These are phyloP conservation scores for Zygoascus flipseniorum DNA, from an alignment of 805 yeast species.

Conservation along the genomic window DNA sequence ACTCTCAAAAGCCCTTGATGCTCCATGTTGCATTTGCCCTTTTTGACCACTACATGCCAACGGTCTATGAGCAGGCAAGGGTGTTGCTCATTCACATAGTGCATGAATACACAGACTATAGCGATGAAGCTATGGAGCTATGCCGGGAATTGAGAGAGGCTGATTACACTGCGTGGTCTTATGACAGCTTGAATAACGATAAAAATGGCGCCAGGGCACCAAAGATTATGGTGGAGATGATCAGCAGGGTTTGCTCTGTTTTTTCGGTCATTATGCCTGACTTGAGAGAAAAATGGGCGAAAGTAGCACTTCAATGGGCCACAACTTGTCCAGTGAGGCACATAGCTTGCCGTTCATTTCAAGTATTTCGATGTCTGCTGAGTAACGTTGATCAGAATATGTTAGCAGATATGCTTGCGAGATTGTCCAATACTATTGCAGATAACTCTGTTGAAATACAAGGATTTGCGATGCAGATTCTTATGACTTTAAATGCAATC, in stretches of 20 bases:
- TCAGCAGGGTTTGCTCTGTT: conserved; percentile 52
- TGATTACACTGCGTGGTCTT: conserved; percentile 54
- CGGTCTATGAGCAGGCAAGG: conserved; percentile 80
- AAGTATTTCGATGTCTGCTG: conserved; percentile 77
- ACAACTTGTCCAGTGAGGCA: conserved; percentile 96
- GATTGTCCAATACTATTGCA: conserved; percentile 86
- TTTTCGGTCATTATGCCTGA: conserved; percentile 34
- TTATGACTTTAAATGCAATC: conserved; percentile 91
- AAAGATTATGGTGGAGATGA: conserved; percentile 67
- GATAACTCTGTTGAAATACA: conserved; percentile 87
- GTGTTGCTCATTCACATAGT: conserved; percentile 65
- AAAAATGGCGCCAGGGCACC: conserved; percentile 80
- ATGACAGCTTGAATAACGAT: conserved; percentile 74
- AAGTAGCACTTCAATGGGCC: conserved; percentile 83
- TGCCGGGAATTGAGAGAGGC: conserved; percentile 49
- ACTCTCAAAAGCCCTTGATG: conserved; percentile 56
- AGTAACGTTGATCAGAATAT: conserved; percentile 75
- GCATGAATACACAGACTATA: conserved; percentile 49
- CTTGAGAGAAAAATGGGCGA: conserved; percentile 78
- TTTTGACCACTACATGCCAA: conserved; percentile 75
- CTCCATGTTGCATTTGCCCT: conserved; percentile 74
- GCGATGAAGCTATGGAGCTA: conserved; percentile 45
- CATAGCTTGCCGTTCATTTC: conserved; percentile 93
- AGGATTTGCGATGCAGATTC: conserved; percentile 93
- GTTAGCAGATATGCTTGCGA: conserved; percentile 88